phyloP scores from a whole-genome alignment of 805 yeast genomes.

The Grigorovia transvaalensis region DNA sequence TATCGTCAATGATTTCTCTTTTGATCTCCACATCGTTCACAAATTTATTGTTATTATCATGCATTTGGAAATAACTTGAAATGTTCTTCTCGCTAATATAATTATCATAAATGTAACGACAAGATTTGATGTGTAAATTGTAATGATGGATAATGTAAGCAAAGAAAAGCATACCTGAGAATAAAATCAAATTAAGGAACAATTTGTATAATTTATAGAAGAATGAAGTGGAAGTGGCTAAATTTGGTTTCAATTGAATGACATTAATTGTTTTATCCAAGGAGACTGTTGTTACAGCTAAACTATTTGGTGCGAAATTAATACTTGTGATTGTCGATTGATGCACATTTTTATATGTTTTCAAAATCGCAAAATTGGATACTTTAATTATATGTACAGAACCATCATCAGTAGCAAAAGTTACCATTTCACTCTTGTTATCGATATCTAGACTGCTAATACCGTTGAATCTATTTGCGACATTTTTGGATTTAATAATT shows the following conservation, averaged over 20 bases:
- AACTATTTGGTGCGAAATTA: constrained; percentile 57
- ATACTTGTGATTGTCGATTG: constrained; percentile 69
- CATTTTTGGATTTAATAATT: constrained; percentile 21
- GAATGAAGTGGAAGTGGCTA: constrained; percentile 28
- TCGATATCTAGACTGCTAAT: constrained; percentile 39
- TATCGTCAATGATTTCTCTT: constrained; percentile 12
- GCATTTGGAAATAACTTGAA: constrained; percentile 11
- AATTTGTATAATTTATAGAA: constrained; percentile 15
- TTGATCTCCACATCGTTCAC: constrained; percentile 10
- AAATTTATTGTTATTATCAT: constrained; percentile 3
- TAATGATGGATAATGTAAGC: constrained; percentile 19
- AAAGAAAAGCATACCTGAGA: constrained; percentile 17
- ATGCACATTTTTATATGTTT: constrained; percentile 53
- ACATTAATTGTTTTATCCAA: constrained; percentile 69
- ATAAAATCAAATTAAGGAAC: constrained; percentile 17
- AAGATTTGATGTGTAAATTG: constrained; percentile 16
- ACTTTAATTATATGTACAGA: constrained; percentile 49
- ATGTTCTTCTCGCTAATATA: constrained; percentile 11
- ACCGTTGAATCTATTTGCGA: background rate
- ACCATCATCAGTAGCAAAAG: constrained; percentile 45
- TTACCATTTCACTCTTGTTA: constrained; percentile 26
- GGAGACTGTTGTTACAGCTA: constrained; percentile 57
- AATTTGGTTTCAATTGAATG: constrained; percentile 45
- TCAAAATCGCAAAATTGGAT: constrained; percentile 41
- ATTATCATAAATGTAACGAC: constrained; percentile 11